Percentiles rank a stretch among this genome's conserved stretches.
These are phyloP conservation scores for Candida khao-thaluensis DNA, from an alignment of 805 yeast genomes.

Conservation along the genomic window DNA sequence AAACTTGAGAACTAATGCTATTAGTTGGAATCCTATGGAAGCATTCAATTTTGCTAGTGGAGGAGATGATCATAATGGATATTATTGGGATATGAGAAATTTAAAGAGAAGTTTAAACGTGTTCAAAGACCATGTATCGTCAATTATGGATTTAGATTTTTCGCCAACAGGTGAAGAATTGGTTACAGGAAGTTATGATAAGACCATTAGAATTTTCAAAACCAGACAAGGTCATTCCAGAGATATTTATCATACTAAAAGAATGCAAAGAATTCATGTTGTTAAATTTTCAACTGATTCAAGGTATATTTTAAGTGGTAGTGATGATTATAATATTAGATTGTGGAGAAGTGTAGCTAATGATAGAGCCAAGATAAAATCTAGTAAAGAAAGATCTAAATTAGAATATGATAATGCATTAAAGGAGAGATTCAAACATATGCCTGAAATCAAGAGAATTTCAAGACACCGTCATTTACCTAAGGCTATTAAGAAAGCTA, in stretches of 20 bases:
- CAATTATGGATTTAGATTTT: constrained; percentile 91
- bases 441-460: constrained; percentile 95
- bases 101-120: constrained; percentile 78
- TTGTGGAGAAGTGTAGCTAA: constrained; percentile 89
- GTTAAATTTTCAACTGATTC: constrained; percentile 87
- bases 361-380: constrained; percentile 78
- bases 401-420: constrained; percentile 88
- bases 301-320: constrained; percentile 81
- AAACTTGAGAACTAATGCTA: constrained; percentile 75
- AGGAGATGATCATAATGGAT: constrained; percentile 91
- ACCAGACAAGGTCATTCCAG: constrained; percentile 85
- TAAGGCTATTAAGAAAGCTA: constrained; percentile 79
- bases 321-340: constrained; percentile 94
- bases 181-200: constrained; percentile 93
- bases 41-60: constrained; percentile 92
- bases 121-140: constrained; percentile 92
- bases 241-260: constrained; percentile 92
- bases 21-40: constrained; percentile 98
- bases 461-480: constrained; percentile 93
- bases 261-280: constrained; percentile 94
- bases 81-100: constrained; percentile 95
- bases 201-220: constrained; percentile 80
- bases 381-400: constrained; percentile 75
- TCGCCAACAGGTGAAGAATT: constrained; percentile 96
- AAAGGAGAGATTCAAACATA: constrained; percentile 87